These are phyloP conservation scores for Leccinum imitatum DNA, from an alignment of 768 basidiomycete genomes.

Conservation along the genomic window DNA sequence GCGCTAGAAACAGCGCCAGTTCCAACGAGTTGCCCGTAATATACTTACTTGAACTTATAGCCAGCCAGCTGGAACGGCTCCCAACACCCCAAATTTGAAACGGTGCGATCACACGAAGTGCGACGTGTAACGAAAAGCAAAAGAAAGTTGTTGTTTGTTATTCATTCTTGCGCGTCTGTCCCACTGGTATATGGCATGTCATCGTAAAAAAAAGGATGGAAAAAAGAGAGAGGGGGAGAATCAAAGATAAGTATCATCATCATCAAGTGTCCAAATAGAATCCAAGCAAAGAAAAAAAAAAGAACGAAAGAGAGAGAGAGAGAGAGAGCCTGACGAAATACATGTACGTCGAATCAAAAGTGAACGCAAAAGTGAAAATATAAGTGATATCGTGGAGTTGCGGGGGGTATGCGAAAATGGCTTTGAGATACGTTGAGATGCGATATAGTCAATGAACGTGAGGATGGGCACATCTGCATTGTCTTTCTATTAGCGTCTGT, in stretches of 20 bases:
- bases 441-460: slow-evolving; percentile 24
- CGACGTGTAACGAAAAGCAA: neutral
- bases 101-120: too few species aligned
- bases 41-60: too few species aligned
- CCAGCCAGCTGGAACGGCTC: too few species aligned
- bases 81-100: neutral
- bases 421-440: slow-evolving; percentile 24
- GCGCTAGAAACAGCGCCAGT: too few species aligned
- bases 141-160: neutral
- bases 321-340: slow-evolving; percentile 7
- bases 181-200: slow-evolving; percentile 9
- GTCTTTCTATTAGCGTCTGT: slow-evolving; percentile 1
- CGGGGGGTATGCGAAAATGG: slow-evolving; percentile 26
- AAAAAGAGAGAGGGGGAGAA: neutral
- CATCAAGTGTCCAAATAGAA: slow-evolving; percentile 7
- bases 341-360: slow-evolving; percentile 17
- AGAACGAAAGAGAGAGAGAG: slow-evolving; percentile 1
- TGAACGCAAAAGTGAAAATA: slow-evolving; percentile 25
- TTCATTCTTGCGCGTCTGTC: neutral
- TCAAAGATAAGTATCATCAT: slow-evolving; percentile 5
- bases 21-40: too few species aligned
- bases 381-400: slow-evolving; percentile 26
- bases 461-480: slow-evolving; percentile 26
- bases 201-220: neutral
- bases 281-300: slow-evolving; percentile 2